A percentile compares a stretch with the other conserved stretches of the same genome.
These are phyloP conservation scores for Hirsutella thompsonii DNA, from an alignment of 2,329 filamentous ascomycete species.

Conservation along the genomic window DNA sequence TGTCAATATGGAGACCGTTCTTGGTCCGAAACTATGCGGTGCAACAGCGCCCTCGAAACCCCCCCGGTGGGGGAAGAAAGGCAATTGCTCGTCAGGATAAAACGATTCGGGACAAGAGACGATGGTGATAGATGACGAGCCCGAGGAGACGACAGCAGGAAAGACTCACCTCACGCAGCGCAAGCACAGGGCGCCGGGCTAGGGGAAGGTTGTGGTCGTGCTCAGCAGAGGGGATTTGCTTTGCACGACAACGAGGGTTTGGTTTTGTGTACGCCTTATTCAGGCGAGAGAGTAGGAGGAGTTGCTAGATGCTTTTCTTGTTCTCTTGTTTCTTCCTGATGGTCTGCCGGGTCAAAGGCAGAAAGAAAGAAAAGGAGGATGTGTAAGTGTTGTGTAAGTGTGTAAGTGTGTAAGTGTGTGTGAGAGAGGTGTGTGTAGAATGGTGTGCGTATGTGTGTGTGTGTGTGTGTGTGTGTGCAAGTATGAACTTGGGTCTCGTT, in stretches of 20 bases:
- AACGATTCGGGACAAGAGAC: too few relatives aligned
- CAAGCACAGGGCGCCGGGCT: conserved; percentile 73
- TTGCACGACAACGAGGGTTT: conserved; percentile 5
- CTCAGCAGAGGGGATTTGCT: conserved; percentile 33
- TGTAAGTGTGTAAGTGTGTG: not conserved
- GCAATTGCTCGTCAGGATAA: too few relatives aligned
- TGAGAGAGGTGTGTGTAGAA: too few relatives aligned
- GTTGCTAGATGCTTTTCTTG: conserved; percentile 9
- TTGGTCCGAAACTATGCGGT: conserved; percentile 26
- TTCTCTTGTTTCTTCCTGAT: conserved; percentile 5
- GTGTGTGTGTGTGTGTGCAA: not conserved
- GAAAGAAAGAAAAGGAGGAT: too few relatives aligned
- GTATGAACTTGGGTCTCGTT: too few relatives aligned
- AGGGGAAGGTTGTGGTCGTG: conserved; percentile 26
- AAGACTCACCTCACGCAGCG: conserved; percentile 62
- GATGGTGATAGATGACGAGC: not conserved
- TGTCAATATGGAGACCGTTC: conserved; percentile 37
- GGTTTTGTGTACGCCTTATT: conserved; percentile 16
- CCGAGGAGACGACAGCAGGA: not conserved
- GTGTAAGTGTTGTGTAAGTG: too few relatives aligned
- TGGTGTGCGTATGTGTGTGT: not conserved
- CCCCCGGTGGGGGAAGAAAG: too few relatives aligned
- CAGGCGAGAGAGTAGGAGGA: conserved; percentile 14
- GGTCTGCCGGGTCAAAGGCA: conserved; percentile 2
- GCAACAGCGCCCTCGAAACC: conserved; percentile 3